Conservation (phyloP, 345 rosid species). For the Orychophragmus violaceus region DNA sequence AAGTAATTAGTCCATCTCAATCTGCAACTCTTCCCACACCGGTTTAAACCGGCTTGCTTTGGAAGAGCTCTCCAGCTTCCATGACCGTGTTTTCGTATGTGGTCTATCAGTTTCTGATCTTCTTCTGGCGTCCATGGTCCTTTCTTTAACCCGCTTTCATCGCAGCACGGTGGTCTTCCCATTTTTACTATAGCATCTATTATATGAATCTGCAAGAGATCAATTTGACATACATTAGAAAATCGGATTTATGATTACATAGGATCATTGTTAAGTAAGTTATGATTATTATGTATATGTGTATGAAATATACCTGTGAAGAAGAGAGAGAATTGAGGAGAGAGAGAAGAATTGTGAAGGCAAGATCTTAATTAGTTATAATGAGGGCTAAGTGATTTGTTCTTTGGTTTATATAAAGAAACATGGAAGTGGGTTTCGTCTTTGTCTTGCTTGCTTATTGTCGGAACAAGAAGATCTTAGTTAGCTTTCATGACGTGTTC, state of each 20-base stretch:
- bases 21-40: neutral
- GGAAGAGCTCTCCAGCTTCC: neutral
- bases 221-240: neutral
- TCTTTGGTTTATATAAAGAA: constrained; percentile 12
- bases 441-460: constrained; percentile 21
- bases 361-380: too few species aligned
- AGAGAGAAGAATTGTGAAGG: constrained; percentile 1
- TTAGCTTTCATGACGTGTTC: constrained; percentile 24
- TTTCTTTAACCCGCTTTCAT: constrained; percentile 49
- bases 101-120: neutral
- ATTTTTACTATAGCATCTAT: constrained; percentile 15
- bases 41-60: neutral
- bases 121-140: constrained; percentile 38
- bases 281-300: neutral
- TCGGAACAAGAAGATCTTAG: constrained; percentile 25
- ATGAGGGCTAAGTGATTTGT: constrained; percentile 18
- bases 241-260: neutral
- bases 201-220: neutral
- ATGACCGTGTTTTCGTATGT: neutral
- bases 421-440: constrained; percentile 13
- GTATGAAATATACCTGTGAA: constrained; percentile 4
- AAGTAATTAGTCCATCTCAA: neutral
- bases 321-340: neutral
- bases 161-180: constrained; percentile 41
- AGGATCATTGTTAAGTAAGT: neutral